phyloP scores from a whole-genome alignment of 2,329 filamentous ascomycete genomes.

The Aureobasidium sp. region DNA sequence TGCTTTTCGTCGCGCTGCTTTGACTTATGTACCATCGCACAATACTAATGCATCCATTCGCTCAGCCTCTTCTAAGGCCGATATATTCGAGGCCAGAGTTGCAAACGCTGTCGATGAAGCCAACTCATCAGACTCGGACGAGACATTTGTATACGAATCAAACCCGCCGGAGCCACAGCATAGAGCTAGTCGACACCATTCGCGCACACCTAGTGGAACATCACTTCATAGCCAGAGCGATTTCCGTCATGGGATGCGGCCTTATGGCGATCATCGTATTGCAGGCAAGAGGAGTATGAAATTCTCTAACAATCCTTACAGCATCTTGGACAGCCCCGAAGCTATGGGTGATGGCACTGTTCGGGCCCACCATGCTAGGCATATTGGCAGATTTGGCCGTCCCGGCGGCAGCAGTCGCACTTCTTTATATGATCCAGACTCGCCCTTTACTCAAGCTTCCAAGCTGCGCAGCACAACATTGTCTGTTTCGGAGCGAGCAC shows the following conservation, averaged over 20 bases:
- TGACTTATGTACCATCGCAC: slow-evolving; percentile 4
- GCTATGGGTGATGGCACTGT: slow-evolving; percentile 38
- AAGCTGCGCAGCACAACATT: slow-evolving; percentile 55
- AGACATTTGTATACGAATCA: slow-evolving; percentile 98
- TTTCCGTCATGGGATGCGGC: slow-evolving; percentile 47
- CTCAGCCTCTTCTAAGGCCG: slow-evolving; percentile 82
- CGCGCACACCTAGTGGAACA: slow-evolving; percentile 86
- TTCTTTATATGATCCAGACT: slow-evolving; percentile 69
- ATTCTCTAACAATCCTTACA: slow-evolving; percentile 75
- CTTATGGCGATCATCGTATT: slow-evolving; percentile 57
- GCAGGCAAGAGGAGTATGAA: slow-evolving; percentile 91
- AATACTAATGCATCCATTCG: slow-evolving; percentile 24
- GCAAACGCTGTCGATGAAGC: slow-evolving; percentile 93
- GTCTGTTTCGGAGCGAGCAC: slow-evolving; percentile 52
- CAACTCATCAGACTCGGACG: slow-evolving; percentile 93
- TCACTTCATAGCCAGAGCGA: slow-evolving; percentile 67
- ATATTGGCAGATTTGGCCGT: slow-evolving; percentile 73
- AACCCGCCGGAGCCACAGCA: slow-evolving; percentile 64
- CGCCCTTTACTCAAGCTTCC: slow-evolving; percentile 64
- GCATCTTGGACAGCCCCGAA: slow-evolving; percentile 46
- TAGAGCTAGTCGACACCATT: slow-evolving; percentile 73
- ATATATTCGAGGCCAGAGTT: slow-evolving; percentile 96
- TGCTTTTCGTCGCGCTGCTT: slow-evolving; percentile 9
- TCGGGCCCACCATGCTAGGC: slow-evolving; percentile 62
- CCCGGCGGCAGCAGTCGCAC: slow-evolving; percentile 57